Evolutionary conservation across 495 filamentous ascomycete species (phyloP), one percentile per base, ranked within the genome.

Genomic region (Talaromyces thailandensis): DNA sequence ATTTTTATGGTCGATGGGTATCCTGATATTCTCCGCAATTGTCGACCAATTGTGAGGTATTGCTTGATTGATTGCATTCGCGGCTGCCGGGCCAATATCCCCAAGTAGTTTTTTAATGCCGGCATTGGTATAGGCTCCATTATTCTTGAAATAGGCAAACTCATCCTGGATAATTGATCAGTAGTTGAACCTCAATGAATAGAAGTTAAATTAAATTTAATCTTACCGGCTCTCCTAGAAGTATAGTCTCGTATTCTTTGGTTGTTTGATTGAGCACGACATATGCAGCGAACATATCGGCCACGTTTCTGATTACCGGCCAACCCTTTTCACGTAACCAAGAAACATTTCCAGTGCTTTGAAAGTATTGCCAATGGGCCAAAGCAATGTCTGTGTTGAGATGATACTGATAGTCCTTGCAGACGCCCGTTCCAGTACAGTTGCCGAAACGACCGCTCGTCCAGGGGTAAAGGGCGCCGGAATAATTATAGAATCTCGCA

Each of bases 401-500:
- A 67, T 86, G 83, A 64, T 86, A 86, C 67, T 86, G 80, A 65
- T 86, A 86, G 65, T 85, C 81, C 28, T 79, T 78, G 67, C 83
- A 85, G 9, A 83, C 84, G 1, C 83, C 83, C 1, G 81, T 83
- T 3, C 73, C 81, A 6, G 83, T 86, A 63, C 82, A 85, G 62
- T 86, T 86, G 6, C 83, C 83, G 64, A 74, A 84, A n/a, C 82
- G 68, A n/a, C 75, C 79, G 37, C 76, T 75, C 1, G 81, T 84
- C 83, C 83, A 86, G 0, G 83, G 78, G 64, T 76, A 86, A 29
- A 83, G 70, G 0, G 79, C 79, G 11, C 79, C 79, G 2, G 67
- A 69, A 43, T 77, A 73, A n/a, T 67, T 65, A 32, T 74, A 79
- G 52, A 73, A 70, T 37, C 79, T 73, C 37, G 79, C 74, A 62